Conservation (phyloP, 768 basidiomycete species). For the Leccinellum luteum region DNA sequence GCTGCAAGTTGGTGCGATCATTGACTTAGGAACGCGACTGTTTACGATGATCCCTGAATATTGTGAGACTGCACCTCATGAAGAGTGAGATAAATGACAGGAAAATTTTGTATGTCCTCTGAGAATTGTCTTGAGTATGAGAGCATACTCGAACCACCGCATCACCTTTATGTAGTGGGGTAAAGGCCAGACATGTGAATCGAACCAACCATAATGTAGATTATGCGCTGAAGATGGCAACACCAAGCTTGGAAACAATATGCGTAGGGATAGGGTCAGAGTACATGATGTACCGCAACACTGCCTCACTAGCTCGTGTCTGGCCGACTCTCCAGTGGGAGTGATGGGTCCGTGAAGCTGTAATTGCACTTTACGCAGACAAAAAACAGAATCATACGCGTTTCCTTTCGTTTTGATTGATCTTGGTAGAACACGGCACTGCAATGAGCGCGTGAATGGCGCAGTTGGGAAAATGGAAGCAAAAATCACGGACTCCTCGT, state of each 20-base stretch:
- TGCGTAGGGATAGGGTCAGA: constrained; percentile 6
- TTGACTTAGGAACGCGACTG: neutral
- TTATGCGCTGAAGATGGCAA: neutral
- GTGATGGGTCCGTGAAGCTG: constrained; percentile 67
- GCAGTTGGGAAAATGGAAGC: neutral
- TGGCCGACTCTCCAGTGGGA: constrained; percentile 44
- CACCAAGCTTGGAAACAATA: neutral
- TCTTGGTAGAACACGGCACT: constrained; percentile 96
- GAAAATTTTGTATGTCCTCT: neutral
- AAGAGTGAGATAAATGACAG: neutral
- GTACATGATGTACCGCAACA: neutral
- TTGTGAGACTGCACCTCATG: neutral
- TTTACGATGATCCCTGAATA: neutral
- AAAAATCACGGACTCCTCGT: constrained; percentile 67
- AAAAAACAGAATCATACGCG: constrained; percentile 91
- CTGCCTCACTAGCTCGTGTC: constrained; percentile 25
- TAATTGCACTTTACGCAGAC: constrained; percentile 83
- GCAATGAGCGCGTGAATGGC: constrained; percentile 10
- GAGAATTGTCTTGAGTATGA: neutral
- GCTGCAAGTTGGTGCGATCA: neutral
- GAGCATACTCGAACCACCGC: neutral
- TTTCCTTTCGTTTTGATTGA: constrained; percentile 95
- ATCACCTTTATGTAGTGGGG: neutral
- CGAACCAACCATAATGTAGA: neutral
- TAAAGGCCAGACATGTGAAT: neutral